Evolutionary conservation across 2,329 filamentous ascomycete genomes (phyloP).

Genomic region (Neoscytalidium dimidiatum): DNA sequence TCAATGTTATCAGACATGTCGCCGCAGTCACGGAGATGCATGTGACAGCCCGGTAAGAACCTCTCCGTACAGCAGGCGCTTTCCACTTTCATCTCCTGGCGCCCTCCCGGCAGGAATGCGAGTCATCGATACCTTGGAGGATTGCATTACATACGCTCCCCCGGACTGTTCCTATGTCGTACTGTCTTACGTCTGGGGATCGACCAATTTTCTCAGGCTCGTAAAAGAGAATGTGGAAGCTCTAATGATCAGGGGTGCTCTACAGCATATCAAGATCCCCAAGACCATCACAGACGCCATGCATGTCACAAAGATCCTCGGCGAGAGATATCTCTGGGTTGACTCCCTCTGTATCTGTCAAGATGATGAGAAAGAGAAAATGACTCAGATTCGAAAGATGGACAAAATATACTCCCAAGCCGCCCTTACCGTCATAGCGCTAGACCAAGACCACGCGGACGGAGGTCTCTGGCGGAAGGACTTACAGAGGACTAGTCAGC

Average conservation of each 20-base stretch:
- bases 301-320: not conserved
- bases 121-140: not conserved
- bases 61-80: no score
- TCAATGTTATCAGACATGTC: not conserved
- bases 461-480: no score
- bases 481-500: not conserved
- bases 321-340: slow-evolving; percentile 23
- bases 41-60: not conserved
- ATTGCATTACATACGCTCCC: not conserved
- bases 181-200: not conserved
- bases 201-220: not conserved
- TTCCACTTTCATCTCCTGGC: not conserved
- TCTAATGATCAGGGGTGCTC: not conserved
- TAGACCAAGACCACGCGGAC: not conserved
- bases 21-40: not conserved
- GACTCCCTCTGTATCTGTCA: slow-evolving; percentile 24
- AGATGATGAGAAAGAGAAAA: slow-evolving; percentile 7
- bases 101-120: not conserved
- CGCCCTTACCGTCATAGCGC: not conserved
- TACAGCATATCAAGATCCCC: not conserved
- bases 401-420: not conserved
- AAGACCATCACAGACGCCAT: slow-evolving; percentile 20
- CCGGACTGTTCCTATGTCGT: not conserved
- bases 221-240: not conserved
- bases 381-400: not conserved